Conservation (phyloP, 2,329 filamentous ascomycete genomes). For the Chaetomium strumarium region DNA sequence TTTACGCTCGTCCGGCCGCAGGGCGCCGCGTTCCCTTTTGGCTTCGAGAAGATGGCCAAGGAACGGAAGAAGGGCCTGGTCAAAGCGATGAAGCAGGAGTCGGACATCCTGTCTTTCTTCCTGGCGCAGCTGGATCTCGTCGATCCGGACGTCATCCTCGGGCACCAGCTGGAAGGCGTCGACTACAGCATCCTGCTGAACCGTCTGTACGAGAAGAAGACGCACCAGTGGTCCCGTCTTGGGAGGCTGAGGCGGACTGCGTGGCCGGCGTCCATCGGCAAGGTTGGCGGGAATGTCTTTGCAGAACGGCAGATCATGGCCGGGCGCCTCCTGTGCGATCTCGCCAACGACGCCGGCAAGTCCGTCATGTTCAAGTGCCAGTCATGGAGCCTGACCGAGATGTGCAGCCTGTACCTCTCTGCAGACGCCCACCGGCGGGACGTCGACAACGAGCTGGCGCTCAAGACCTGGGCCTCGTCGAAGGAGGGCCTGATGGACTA, state of each 20-base stretch:
- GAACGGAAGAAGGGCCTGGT: slow-evolving; percentile 70
- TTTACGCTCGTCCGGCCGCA: slow-evolving; percentile 88
- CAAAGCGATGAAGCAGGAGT: slow-evolving; percentile 76
- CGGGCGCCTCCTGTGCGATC: slow-evolving; percentile 84
- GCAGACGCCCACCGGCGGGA: slow-evolving; percentile 69
- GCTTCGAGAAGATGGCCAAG: slow-evolving; percentile 73
- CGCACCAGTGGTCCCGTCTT: slow-evolving; percentile 89
- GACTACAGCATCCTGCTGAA: slow-evolving; percentile 89
- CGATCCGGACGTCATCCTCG: slow-evolving; percentile 90
- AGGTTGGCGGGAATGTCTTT: slow-evolving; percentile 83
- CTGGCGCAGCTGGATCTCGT: slow-evolving; percentile 79
- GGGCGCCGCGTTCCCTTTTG: slow-evolving; percentile 69
- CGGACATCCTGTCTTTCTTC: slow-evolving; percentile 80
- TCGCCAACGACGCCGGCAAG: slow-evolving; percentile 95
- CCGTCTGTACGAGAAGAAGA: slow-evolving; percentile 83
- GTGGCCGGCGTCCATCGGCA: slow-evolving; percentile 85
- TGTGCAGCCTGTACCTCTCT: slow-evolving; percentile 85
- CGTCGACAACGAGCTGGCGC: slow-evolving; percentile 77
- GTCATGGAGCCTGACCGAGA: slow-evolving; percentile 96
- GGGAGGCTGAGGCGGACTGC: slow-evolving; percentile 75
- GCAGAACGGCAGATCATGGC: slow-evolving; percentile 85
- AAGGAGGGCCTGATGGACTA: slow-evolving; percentile 89
- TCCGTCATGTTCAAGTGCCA: slow-evolving; percentile 96
- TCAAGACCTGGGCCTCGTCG: slow-evolving; percentile 80
- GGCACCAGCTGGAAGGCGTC: slow-evolving; percentile 94